Conservation (phyloP, 1,284 basidiomycete species). For the Dichomitus squalens region DNA sequence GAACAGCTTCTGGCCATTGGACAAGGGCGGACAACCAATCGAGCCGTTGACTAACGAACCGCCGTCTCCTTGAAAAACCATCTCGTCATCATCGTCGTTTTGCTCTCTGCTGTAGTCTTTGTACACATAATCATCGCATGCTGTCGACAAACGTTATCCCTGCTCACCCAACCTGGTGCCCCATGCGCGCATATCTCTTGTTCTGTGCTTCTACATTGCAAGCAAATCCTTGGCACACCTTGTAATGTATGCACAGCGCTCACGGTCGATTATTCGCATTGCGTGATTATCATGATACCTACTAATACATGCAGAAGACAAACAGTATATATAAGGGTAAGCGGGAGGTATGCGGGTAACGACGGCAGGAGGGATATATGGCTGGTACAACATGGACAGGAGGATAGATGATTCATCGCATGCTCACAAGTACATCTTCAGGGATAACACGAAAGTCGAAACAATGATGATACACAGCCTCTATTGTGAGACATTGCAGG, state of each 20-base stretch:
- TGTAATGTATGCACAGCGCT: no score
- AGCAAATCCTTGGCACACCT: no score
- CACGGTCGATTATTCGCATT: no score
- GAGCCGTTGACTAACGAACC: slow-evolving; percentile 59
- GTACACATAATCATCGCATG: no score
- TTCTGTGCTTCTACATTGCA: no score
- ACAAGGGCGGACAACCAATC: slow-evolving; percentile 50
- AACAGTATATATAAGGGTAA: background rate
- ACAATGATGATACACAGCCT: background rate
- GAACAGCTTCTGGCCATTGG: slow-evolving; percentile 78
- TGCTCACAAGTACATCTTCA: background rate
- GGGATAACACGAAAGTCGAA: background rate
- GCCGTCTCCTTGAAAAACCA: slow-evolving; percentile 27
- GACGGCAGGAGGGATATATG: background rate
- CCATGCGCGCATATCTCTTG: no score
- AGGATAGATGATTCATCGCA: background rate
- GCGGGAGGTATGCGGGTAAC: background rate
- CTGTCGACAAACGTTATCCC: no score
- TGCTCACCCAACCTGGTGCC: no score
- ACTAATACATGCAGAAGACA: background rate
- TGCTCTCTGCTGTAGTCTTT: no score
- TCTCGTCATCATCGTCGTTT: no score
- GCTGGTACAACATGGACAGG: background rate
- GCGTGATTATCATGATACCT: background rate
- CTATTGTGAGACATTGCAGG: background rate